Evolutionary conservation across 495 filamentous ascomycete species (phyloP), one percentile per base, ranked within the genome.

Genomic region (Ramalina intermedia): DNA sequence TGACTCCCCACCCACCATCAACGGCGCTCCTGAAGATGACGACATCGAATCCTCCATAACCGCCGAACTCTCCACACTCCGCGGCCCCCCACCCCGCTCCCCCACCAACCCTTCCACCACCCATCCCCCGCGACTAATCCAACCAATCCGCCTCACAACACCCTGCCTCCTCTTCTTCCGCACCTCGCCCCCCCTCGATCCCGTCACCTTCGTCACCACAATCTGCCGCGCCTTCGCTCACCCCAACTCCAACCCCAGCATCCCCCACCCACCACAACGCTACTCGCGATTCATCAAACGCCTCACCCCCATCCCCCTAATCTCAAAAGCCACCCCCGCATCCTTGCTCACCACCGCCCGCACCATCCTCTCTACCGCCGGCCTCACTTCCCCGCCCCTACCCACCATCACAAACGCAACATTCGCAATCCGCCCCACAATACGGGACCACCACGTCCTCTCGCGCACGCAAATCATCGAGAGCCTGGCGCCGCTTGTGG

Each of bases 341-440:
- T 24, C 23, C 23, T 3, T 24, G 1, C 4, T 24, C 6, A 4
- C 23, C 23, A 24, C 23, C 23, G 23, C 23, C 3, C 23, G 23
- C 23, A 24, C 23, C 23, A 3, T 24, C 23, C 23, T 24, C 23
- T 24, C 23, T 4, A 0, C 23, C 23, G 23, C 23, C 6, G 23
- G 23, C 23, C 23, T 24, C 1, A 24, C 23, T 2, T 24, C 23
- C 23, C 23, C 23, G 4, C 3, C 23, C 23, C 6, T 24, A 4
- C 23, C 23, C 69, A 96, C 16, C 66, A 69, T 42, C 81, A 84
- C 53, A 57, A 71, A 17, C 17, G 65, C 69, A 46, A 77, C 69
- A 85, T 98, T 87, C 58, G 91, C 91, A 18, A 96, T 99, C 51
- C 84, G 89, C 7, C 84, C 87, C 35, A 81, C 75, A 4, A 73